Evolutionary conservation across 2,329 filamentous ascomycete species (phyloP), one percentile per base, ranked within the genome.

Genomic region (Pseudovirgaria hyperparasitica): DNA sequence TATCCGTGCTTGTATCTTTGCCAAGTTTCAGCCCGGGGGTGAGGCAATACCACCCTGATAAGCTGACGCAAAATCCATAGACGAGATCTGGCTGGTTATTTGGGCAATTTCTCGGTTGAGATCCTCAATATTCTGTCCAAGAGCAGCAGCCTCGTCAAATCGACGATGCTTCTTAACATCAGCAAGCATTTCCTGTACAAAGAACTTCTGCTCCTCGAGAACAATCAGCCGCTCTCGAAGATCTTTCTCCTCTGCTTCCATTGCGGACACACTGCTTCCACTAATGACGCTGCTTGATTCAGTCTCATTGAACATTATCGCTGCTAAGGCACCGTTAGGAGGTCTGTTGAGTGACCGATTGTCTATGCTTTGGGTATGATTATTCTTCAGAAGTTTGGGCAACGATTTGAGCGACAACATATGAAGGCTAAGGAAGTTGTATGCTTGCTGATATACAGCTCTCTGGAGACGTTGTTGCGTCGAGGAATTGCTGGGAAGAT

Each of bases 121-220:
- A 55, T 93, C 86, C 30, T 90, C 82, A 16, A 84, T 58, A 41
- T 93, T 93, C 31, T 76, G 67, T 4, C 75, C 75, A 30, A 94
- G 57, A 8, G 81, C 82, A 30, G 73, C 71, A 3, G 92, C 81
- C 52, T 94, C 86, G 43, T 93, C 86, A 39, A 92, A 92, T 32
- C 82, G 74, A 16, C 82, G 64, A 8, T 79, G 71, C 22, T 75
- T 76, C 25, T 76, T 77, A 1, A 85, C 82, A 33, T 76, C 72
- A 6, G 70, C 71, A 23, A 92, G 72, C 84, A 92, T 92, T 40
- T 82, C 75, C 19, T 76, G 72, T 0, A 94, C 84, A 55, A 93
- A 73, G 54, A 92, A 92, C 37, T 76, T 78, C 51, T 94, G 86
- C 55, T 94, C 86, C 50, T 93, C 84, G 1, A 94, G 64, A 5